Base-by-base conservation (phyloP, 75 land plant genomes). In the Sequoiadendron giganteum region DNA sequence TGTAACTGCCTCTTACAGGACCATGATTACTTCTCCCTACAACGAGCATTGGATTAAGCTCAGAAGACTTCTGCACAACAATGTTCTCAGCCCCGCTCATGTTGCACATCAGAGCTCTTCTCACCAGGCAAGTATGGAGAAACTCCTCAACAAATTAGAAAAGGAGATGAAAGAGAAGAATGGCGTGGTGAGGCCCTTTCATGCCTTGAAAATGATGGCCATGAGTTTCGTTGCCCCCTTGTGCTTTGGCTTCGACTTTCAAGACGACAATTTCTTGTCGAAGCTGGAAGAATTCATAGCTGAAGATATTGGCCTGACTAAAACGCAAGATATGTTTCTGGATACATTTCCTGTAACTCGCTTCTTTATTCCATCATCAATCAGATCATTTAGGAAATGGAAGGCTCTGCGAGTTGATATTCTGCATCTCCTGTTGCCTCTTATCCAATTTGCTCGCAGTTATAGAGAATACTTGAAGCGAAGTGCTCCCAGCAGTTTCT, bases 201-300 rank as follows among this genome's bases (percentile, higher is more conserved):
- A 48, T 48, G 49, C 49, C 8, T 48, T 48, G 10, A 48, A 48
- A 48, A 48, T 48, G 8, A 48, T 48, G 49, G 49, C 49, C 0
- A 8, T 48, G 49, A 48, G 7, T 48, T 48, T 8, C 8, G 7
- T 48, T 48, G 49, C 49, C 49, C 13, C 30, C 10, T n/a, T 58
- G 0, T 85, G 86, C 58, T 85, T 85, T 54, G 86, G 86, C 30
- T 28, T 36, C 25, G 86, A 85, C n/a, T 52, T 52, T 18, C 39
- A 42, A 21, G 55, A 47, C 6, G 65, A 85, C 0, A 38, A 8
- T 42, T 85, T 85, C 56, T 15, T 48, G 28, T 34, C 43, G 5
- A 58, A 28, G 38, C 52, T 85, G 18, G 86, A 85, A 28, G 52
- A 28, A 14, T 36, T 34, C 25, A 36, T 85, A n/a, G 86, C 54